phyloP scores from a whole-genome alignment of 257 asterid genomes.

The Eustoma russellianum region DNA sequence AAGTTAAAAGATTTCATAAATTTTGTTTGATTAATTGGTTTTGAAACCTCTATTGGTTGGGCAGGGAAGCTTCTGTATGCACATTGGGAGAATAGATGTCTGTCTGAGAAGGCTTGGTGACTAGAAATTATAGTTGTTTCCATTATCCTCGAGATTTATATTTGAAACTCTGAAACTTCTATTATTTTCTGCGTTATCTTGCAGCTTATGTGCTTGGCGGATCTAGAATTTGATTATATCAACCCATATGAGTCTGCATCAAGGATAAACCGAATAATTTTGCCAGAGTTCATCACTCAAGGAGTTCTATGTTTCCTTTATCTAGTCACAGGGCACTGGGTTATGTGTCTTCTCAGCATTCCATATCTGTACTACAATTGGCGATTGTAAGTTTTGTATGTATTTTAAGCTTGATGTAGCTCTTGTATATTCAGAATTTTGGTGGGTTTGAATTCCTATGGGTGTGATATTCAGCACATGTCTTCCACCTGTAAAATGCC shows the following conservation, averaged over 20 bases:
- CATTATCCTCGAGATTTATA: background rate
- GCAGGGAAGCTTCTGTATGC: background rate
- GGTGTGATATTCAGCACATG: no score
- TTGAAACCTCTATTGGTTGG: background rate
- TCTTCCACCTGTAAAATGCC: no score
- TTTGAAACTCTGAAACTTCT: background rate
- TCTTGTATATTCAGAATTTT: background rate
- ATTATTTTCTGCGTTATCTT: slow-evolving; percentile 6
- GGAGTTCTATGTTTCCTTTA: slow-evolving; percentile 71
- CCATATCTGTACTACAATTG: slow-evolving; percentile 76
- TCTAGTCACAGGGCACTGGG: slow-evolving; percentile 81
- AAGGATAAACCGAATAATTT: slow-evolving; percentile 60
- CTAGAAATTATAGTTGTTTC: background rate
- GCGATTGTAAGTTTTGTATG: slow-evolving; percentile 51
- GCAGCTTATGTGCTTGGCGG: slow-evolving; percentile 91
- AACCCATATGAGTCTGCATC: slow-evolving; percentile 82
- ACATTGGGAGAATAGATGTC: background rate
- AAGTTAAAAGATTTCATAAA: background rate
- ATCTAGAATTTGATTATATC: slow-evolving; percentile 81
- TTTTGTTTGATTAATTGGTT: background rate
- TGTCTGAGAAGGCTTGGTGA: no score
- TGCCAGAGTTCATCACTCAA: slow-evolving; percentile 74
- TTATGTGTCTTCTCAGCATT: slow-evolving; percentile 54
- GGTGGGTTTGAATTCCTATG: no score
- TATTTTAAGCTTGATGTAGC: background rate